These are phyloP conservation scores for Neolentinus lepideus DNA, from an alignment of 1,284 basidiomycete species.

Conservation along the genomic window DNA sequence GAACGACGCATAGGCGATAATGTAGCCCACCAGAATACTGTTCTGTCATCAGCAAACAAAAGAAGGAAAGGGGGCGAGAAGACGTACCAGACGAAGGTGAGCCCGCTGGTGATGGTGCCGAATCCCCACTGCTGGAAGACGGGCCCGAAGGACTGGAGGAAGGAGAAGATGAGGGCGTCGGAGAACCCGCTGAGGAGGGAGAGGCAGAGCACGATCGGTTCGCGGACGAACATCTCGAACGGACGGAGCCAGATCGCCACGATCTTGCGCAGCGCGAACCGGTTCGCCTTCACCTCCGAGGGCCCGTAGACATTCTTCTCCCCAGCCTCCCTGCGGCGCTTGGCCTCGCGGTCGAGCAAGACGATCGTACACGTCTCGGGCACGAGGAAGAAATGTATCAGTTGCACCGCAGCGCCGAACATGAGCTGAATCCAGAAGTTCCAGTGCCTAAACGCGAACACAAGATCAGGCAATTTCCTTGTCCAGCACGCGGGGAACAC, in stretches of 20 bases:
- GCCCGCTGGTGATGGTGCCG: conserved; percentile 6
- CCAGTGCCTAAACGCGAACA: too few species aligned
- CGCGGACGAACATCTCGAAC: conserved; percentile 13
- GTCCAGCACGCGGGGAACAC: too few species aligned
- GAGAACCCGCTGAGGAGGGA: conserved; percentile 13
- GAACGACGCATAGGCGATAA: conserved; percentile 13
- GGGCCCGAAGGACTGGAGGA: conserved; percentile 12
- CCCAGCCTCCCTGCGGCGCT: conserved; percentile 8
- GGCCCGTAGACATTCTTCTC: conserved; percentile 8
- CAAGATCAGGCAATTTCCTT: too few species aligned
- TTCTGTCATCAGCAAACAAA: background rate
- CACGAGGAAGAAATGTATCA: conserved; percentile 10
- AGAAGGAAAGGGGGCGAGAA: background rate
- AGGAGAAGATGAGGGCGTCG: conserved; percentile 14
- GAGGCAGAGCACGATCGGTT: conserved; percentile 14
- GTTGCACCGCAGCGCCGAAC: conserved; percentile 9
- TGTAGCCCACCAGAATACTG: conserved; percentile 13
- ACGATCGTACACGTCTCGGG: conserved; percentile 13
- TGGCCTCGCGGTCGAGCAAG: conserved; percentile 11
- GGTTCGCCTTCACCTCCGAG: conserved; percentile 3
- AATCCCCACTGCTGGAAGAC: conserved; percentile 14
- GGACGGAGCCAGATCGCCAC: conserved; percentile 6
- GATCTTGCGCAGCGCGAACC: conserved; percentile 2
- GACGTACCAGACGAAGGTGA: conserved; percentile 13
- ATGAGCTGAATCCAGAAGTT: conserved; percentile 14